Conservation (phyloP, 2,329 filamentous ascomycete genomes). For the Aspergillus alliaceus region DNA sequence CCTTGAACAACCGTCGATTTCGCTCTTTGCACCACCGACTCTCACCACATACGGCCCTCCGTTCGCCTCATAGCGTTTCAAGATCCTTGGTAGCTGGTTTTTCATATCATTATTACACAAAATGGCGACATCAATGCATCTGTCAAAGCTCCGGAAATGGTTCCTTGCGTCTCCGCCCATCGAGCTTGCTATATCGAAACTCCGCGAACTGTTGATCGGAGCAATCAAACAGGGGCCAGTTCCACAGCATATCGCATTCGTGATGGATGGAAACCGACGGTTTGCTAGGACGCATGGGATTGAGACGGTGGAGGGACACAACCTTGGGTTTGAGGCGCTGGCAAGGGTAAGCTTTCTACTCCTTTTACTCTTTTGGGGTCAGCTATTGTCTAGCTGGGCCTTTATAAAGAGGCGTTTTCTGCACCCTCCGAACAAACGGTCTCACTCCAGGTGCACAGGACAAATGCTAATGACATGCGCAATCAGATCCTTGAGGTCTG, state of each 20-base stretch:
- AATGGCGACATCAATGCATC: slow-evolving; percentile 55
- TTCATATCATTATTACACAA: slow-evolving; percentile 11
- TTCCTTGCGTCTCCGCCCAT: slow-evolving; percentile 83
- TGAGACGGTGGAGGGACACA: slow-evolving; percentile 94
- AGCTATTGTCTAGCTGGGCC: not conserved
- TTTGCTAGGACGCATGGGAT: slow-evolving; percentile 89
- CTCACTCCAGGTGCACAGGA: not conserved
- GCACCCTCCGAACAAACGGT: not conserved
- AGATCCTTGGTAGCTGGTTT: not conserved
- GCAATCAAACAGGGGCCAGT: slow-evolving; percentile 87
- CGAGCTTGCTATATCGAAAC: slow-evolving; percentile 78
- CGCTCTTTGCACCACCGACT: not conserved
- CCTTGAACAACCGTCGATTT: not conserved
- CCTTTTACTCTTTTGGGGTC: not conserved
- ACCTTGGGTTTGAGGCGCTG: slow-evolving; percentile 91
- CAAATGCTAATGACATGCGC: not conserved
- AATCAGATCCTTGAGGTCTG: slow-evolving; percentile 89
- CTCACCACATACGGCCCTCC: not conserved
- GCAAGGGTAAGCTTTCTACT: slow-evolving; percentile 64
- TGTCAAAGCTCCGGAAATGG: slow-evolving; percentile 68
- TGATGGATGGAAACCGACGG: slow-evolving; percentile 97
- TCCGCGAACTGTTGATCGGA: slow-evolving; percentile 83
- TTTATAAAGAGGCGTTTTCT: not conserved
- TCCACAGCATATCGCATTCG: slow-evolving; percentile 95
- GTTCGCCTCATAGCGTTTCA: too few relatives aligned